phyloP scores from a whole-genome alignment of 441 rosid species.

The Erodium texanum region DNA sequence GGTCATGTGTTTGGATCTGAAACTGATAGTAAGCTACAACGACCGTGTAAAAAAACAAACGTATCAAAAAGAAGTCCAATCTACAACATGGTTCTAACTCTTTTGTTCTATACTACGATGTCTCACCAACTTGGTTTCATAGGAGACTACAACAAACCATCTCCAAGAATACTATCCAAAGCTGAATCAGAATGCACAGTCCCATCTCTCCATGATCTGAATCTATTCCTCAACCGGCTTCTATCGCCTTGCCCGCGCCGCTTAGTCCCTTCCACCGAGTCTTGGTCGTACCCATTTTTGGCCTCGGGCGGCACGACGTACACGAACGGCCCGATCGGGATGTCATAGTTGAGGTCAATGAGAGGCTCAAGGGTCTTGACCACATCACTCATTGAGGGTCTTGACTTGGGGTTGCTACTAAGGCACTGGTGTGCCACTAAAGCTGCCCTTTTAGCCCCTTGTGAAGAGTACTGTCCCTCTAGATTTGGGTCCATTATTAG shows the following conservation, averaged over 20 bases:
- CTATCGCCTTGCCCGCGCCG: not conserved
- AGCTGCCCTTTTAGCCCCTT: conserved; percentile 50
- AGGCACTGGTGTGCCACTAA: conserved; percentile 56
- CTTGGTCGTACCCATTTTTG: not conserved
- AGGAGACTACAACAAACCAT: not conserved
- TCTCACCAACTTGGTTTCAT: conserved; percentile 6
- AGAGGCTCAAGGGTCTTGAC: conserved; percentile 43
- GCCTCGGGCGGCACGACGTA: conserved; percentile 33
- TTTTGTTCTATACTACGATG: not conserved
- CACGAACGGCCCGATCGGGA: conserved; percentile 39
- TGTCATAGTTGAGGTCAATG: conserved; percentile 32
- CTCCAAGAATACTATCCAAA: not conserved
- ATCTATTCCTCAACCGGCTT: not conserved
- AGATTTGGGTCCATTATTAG: conserved; percentile 57
- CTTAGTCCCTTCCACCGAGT: not conserved
- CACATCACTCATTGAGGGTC: conserved; percentile 46
- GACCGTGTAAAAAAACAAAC: not conserved
- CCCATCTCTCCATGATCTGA: not conserved
- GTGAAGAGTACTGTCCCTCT: conserved; percentile 61
- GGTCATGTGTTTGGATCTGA: too few relatives aligned
- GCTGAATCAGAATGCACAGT: conserved; percentile 1
- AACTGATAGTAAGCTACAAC: too few relatives aligned
- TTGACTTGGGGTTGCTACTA: conserved; percentile 47
- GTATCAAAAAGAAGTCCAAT: not conserved
- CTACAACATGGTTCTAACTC: not conserved